Evolutionary conservation across 768 basidiomycete species (phyloP).

Genomic region (Macrolepiota dolichaula): DNA sequence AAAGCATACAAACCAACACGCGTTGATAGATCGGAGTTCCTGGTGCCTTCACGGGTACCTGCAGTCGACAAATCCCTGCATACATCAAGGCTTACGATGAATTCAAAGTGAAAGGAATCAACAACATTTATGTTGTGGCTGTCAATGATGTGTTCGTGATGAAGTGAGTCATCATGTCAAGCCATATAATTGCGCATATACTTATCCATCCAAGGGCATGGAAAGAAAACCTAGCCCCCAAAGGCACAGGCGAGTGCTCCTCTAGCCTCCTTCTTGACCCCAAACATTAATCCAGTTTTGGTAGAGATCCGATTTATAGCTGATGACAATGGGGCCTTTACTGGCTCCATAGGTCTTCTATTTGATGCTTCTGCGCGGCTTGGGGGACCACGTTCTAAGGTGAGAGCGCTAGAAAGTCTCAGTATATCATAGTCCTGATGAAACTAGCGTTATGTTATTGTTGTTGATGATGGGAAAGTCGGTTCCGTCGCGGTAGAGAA

Average conservation of each 20-base stretch:
- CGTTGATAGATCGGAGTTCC: conserved; percentile 62
- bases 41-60: conserved; percentile 74
- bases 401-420: conserved; percentile 17
- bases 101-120: conserved; percentile 76
- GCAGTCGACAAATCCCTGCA: conserved; percentile 57
- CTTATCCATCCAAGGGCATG: conserved; percentile 45
- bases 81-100: conserved; percentile 66
- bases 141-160: conserved; percentile 81
- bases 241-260: conserved; percentile 47
- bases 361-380: conserved; percentile 62
- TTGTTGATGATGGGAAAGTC: conserved; percentile 58
- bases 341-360: conserved; percentile 50
- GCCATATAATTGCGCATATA: not conserved
- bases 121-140: conserved; percentile 65
- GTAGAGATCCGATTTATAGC: conserved; percentile 59
- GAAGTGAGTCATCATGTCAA: conserved; percentile 31
- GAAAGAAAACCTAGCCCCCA: conserved; percentile 58
- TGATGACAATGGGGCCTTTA: conserved; percentile 63
- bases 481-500: conserved; percentile 50
- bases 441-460: conserved; percentile 49
- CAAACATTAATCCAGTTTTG: not conserved
- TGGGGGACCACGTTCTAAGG: conserved; percentile 68
- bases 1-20: not conserved
- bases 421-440: not conserved
- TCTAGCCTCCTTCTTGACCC: not conserved